phyloP scores from a whole-genome alignment of 768 basidiomycete species.

The Paxillus rubicundulus region DNA sequence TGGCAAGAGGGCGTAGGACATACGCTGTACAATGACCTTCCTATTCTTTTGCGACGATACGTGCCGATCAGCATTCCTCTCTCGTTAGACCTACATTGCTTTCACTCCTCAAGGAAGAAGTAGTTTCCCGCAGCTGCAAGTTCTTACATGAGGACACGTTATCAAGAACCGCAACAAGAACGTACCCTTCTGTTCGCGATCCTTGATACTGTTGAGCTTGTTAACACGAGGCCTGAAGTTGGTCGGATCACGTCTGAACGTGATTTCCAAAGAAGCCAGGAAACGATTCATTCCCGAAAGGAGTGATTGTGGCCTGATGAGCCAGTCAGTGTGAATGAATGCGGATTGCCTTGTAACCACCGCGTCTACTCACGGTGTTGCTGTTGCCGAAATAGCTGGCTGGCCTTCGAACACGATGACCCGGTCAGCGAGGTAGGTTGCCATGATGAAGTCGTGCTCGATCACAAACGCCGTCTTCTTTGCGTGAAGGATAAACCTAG shows the following conservation, averaged over 20 bases:
- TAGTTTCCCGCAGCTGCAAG: conserved; percentile 74
- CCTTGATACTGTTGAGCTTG: conserved; percentile 81
- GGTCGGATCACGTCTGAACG: conserved; percentile 96
- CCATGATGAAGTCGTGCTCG: conserved; percentile 99
- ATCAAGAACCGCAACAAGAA: conserved; percentile 4
- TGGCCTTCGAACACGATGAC: conserved; percentile 90
- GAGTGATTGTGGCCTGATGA: conserved; percentile 81
- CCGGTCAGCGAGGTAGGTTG: conserved; percentile 97
- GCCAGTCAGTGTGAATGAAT: conserved; percentile 1
- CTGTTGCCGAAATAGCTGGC: conserved; percentile 86
- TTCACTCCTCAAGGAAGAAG: conserved; percentile 87
- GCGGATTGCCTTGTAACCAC: background rate
- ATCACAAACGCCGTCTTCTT: conserved; percentile 99
- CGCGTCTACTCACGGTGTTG: conserved; percentile 68
- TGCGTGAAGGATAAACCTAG: conserved; percentile 87
- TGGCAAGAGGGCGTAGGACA: conserved; percentile 3
- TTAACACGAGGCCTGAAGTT: conserved; percentile 89
- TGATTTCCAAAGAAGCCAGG: conserved; percentile 92
- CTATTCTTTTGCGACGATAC: background rate
- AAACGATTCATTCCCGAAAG: conserved; percentile 98
- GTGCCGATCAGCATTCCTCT: background rate
- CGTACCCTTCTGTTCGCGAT: conserved; percentile 82
- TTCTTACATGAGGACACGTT: conserved; percentile 6
- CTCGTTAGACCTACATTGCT: background rate
- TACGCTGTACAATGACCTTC: conserved; percentile 12